Evolutionary conservation across 352 stramenopile genomes (phyloP).

Genomic region (Globisporangium spinosum): DNA sequence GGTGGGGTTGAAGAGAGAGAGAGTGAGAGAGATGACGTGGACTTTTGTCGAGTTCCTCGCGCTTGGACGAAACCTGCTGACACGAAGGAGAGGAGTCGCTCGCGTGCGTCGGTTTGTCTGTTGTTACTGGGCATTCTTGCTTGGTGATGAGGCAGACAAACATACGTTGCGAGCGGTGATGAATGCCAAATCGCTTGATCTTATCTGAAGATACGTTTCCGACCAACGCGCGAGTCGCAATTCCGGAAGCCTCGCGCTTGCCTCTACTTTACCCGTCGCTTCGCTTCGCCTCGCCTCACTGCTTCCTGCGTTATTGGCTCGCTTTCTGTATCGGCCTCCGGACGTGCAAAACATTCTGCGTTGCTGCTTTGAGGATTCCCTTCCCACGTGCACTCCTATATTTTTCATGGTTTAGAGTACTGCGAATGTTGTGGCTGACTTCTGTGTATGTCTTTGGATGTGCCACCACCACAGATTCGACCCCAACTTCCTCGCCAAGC

Average conservation of each 20-base stretch:
- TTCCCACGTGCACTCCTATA: background rate
- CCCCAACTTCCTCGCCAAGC: conserved; percentile 76
- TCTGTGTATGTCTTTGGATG: background rate
- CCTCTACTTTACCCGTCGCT: conserved; percentile 3
- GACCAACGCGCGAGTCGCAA: conserved; percentile 12
- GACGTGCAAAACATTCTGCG: conserved; percentile 8
- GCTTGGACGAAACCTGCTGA: conserved; percentile 11
- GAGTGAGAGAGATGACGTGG: background rate
- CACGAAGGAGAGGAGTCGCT: conserved; percentile 42
- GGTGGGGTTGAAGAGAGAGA: background rate
- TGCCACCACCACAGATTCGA: conserved; percentile 50
- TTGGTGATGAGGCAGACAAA: background rate
- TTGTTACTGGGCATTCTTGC: background rate
- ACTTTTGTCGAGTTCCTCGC: conserved; percentile 29
- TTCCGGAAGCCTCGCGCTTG: conserved; percentile 12
- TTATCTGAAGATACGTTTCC: conserved; percentile 56
- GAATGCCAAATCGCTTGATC: conserved; percentile 90
- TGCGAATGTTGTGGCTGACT: conserved; percentile 10
- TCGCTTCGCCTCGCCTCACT: background rate
- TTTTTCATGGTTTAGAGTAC: background rate
- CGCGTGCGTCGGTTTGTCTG: background rate
- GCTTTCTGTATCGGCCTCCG: background rate
- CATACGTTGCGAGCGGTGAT: conserved; percentile 22
- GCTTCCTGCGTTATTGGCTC: background rate
- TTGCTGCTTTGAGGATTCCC: conserved; percentile 34